phyloP scores from a whole-genome alignment of 805 yeast species.

The Lipomyces yamanashiensis region DNA sequence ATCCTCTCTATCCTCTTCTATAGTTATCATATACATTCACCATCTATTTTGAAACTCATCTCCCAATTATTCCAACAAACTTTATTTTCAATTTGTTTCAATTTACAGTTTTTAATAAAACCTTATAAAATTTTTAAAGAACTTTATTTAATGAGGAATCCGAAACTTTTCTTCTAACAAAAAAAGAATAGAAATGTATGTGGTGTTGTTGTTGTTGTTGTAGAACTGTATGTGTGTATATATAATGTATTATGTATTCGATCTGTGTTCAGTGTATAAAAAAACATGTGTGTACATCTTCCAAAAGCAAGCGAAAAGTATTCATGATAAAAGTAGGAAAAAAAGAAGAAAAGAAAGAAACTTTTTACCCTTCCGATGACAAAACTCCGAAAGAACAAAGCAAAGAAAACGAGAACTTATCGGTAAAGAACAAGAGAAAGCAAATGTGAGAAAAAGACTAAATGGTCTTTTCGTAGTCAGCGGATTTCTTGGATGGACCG shows the following conservation, averaged over 20 bases:
- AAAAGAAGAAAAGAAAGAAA: neutral
- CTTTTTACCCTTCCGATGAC: neutral
- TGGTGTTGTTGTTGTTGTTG: too few relatives aligned
- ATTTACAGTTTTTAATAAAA: neutral
- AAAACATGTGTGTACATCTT: too few relatives aligned
- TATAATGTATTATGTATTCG: too few relatives aligned
- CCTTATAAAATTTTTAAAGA: neutral
- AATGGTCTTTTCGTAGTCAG: constrained; percentile 5
- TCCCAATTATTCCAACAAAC: neutral
- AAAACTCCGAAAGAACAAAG: neutral
- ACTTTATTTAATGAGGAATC: neutral
- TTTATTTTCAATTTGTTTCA: too few relatives aligned
- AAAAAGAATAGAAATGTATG: neutral
- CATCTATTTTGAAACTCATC: too few relatives aligned
- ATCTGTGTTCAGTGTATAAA: neutral
- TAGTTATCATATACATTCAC: too few relatives aligned
- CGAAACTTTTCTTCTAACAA: too few relatives aligned
- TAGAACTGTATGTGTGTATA: too few relatives aligned
- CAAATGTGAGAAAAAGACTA: neutral
- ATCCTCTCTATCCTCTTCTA: too few relatives aligned
- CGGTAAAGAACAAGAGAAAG: neutral
- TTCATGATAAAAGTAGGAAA: too few relatives aligned
- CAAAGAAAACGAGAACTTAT: neutral
- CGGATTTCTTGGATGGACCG: constrained; percentile 13
- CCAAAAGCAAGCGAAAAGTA: too few relatives aligned